Percentiles rank a stretch among this genome's conserved stretches.
Evolutionary conservation across 192 early-diverging fungal genomes (phyloP).

Genomic region (Podila epigama): DNA sequence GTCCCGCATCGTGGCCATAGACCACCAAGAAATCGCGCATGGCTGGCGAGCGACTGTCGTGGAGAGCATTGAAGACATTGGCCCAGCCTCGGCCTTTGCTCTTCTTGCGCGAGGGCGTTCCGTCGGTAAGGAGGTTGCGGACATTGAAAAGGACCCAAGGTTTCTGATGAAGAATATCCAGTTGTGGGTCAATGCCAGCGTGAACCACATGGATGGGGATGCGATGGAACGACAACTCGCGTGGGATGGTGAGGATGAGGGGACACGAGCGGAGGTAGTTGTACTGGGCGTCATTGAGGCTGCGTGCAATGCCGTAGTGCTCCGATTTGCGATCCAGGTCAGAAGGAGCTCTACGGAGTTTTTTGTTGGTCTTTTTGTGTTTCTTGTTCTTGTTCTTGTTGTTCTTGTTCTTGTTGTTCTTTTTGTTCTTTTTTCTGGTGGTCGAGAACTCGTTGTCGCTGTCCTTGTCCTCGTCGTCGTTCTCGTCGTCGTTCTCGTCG

Average conservation of each 20-base stretch:
- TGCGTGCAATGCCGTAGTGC: slow-evolving; percentile 25
- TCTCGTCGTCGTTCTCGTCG: too few relatives aligned
- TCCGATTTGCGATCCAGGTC: slow-evolving; percentile 52
- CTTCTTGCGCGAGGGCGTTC: slow-evolving; percentile 43
- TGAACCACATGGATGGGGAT: slow-evolving; percentile 69
- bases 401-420: not conserved
- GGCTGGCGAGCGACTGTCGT: slow-evolving; percentile 14
- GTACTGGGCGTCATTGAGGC: slow-evolving; percentile 51
- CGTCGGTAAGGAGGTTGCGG: slow-evolving; percentile 57
- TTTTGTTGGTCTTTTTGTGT: slow-evolving; percentile 23
- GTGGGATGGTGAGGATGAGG: slow-evolving; percentile 54
- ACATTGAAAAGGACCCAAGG: slow-evolving; percentile 68
- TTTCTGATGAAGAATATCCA: slow-evolving; percentile 56
- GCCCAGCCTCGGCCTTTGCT: slow-evolving; percentile 52
- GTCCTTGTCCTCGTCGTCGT: not conserved
- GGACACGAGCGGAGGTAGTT: slow-evolving; percentile 63
- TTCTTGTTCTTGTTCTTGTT: slow-evolving; percentile 12
- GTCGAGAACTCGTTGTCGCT: not conserved
- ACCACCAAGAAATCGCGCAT: slow-evolving; percentile 45
- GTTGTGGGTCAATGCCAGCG: slow-evolving; percentile 66
- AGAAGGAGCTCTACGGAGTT: slow-evolving; percentile 28
- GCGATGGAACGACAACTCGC: slow-evolving; percentile 16
- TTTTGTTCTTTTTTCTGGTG: slow-evolving; percentile 14
- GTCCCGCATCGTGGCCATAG: slow-evolving; percentile 54
- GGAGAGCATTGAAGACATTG: slow-evolving; percentile 43